These are phyloP conservation scores for Chloranthus sessilifolius DNA, from an alignment of 164 flowering plant genomes.

Conservation along the genomic window DNA sequence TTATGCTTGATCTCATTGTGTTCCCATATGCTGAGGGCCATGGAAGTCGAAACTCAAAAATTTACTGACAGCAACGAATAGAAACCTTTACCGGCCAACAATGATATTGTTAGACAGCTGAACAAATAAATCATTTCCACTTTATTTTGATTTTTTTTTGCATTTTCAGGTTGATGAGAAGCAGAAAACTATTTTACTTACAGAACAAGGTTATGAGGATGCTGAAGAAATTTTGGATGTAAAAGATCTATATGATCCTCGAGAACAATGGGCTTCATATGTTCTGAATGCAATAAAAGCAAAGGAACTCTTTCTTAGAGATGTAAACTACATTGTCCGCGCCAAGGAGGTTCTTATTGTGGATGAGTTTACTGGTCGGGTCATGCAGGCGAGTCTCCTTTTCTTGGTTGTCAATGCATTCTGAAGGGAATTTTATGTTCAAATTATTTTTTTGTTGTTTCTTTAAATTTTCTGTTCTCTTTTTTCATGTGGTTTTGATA, in stretches of 20 bases:
- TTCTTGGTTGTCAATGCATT: not conserved
- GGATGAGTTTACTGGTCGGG: conserved; percentile 98
- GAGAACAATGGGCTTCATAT: conserved; percentile 97
- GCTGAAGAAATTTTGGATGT: conserved; percentile 89
- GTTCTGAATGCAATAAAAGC: conserved; percentile 91
- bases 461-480: not conserved
- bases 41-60: no score
- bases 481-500: no score
- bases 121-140: no score
- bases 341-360: conserved; percentile 96
- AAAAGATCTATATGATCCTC: conserved; percentile 95
- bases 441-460: not conserved
- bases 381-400: conserved; percentile 73
- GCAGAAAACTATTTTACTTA: conserved; percentile 78
- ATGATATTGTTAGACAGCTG: no score
- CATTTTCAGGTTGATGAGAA: conserved; percentile 83
- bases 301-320: conserved; percentile 90
- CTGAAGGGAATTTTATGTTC: not conserved
- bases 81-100: no score
- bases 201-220: conserved; percentile 98
- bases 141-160: no score
- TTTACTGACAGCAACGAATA: no score
- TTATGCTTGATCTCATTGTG: not conserved
- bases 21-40: not conserved
- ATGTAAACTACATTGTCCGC: conserved; percentile 90